A percentile compares a stretch with the other conserved stretches of the same genome.
These are phyloP conservation scores for Solanum lycopersicoides DNA, from an alignment of 257 asterid species.

Conservation along the genomic window DNA sequence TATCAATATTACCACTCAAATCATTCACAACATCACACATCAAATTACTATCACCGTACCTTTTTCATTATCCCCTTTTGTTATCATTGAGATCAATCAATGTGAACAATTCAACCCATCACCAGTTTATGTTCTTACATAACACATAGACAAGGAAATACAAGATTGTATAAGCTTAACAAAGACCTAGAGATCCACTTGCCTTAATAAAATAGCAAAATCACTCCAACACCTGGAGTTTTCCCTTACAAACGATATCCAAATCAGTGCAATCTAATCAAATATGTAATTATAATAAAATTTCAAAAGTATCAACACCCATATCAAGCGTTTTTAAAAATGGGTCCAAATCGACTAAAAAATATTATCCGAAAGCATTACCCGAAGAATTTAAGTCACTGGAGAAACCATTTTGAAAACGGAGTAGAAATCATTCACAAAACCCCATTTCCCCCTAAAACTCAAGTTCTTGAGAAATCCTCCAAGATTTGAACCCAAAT, in stretches of 20 bases:
- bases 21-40: not conserved
- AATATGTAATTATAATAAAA: too few relatives aligned
- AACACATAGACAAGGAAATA: not conserved
- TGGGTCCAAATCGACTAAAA: not conserved
- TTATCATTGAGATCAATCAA: too few relatives aligned
- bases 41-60: not conserved
- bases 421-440: not conserved
- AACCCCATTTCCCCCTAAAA: not conserved
- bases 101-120: not conserved
- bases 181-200: not conserved
- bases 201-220: too few relatives aligned
- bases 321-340: too few relatives aligned
- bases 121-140: not conserved
- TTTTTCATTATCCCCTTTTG: not conserved
- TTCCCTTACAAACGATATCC: not conserved
- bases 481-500: not conserved
- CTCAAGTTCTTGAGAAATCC: not conserved
- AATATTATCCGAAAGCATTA: not conserved
- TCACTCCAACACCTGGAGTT: not conserved
- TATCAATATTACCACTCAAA: not conserved
- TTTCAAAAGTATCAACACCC: not conserved
- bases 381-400: not conserved
- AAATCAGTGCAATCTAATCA: not conserved
- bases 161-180: not conserved
- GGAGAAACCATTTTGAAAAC: not conserved